Percentiles rank a stretch among this genome's conserved stretches.
Conservation (phyloP, 352 stramenopile genomes). For the Peronospora destructor region DNA sequence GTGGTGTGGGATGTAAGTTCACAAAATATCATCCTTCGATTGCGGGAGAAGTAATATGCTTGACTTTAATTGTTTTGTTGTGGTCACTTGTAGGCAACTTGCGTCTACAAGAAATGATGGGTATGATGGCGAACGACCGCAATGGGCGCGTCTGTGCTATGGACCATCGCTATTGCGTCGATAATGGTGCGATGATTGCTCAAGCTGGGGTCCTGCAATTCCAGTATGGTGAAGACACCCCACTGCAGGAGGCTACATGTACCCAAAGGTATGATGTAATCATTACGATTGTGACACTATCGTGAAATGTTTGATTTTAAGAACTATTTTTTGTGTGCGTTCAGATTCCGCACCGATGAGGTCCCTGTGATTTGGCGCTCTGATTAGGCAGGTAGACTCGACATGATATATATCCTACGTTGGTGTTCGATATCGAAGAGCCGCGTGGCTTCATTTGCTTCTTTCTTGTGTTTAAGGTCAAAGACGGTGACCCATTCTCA, state of each 20-base stretch:
- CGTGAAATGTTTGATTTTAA: not conserved
- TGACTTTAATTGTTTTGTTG: not conserved
- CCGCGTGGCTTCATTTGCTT: not conserved
- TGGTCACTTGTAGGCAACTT: constrained; percentile 48
- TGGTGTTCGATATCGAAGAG: constrained; percentile 13
- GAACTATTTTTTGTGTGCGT: not conserved
- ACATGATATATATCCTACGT: constrained; percentile 12
- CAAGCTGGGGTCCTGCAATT: constrained; percentile 97
- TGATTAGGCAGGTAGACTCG: constrained; percentile 30
- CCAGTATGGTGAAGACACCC: constrained; percentile 89
- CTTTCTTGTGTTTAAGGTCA: constrained; percentile 2
- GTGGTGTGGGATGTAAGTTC: constrained; percentile 96
- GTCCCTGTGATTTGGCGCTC: constrained; percentile 94
- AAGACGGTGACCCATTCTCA: too few relatives aligned
- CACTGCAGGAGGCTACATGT: constrained; percentile 89
- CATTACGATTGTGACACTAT: not conserved
- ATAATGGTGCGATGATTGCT: constrained; percentile 99
- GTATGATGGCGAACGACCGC: constrained; percentile 93
- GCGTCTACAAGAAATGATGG: constrained; percentile 96
- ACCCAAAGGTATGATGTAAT: constrained; percentile 81
- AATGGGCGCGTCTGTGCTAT: constrained; percentile 94
- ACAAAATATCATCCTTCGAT: not conserved
- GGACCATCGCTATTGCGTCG: constrained; percentile 99
- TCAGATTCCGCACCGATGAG: constrained; percentile 96
- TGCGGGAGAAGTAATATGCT: not conserved